phyloP scores from a whole-genome alignment of 192 early-diverging fungal species.

The Gigaspora rosea region DNA sequence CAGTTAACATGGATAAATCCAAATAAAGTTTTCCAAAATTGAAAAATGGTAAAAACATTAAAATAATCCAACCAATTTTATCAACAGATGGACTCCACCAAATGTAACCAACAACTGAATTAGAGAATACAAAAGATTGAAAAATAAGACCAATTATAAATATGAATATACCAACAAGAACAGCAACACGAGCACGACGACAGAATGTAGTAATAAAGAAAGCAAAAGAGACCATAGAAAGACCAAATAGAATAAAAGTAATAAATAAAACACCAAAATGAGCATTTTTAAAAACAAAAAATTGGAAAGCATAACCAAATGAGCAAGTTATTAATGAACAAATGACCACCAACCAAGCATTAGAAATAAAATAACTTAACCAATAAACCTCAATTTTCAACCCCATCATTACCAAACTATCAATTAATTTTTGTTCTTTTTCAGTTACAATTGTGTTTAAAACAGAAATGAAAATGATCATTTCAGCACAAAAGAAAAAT shows the following conservation, averaged over 20 bases:
- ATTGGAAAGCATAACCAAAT: conserved; percentile 63
- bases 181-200: conserved; percentile 57
- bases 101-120: conserved; percentile 47
- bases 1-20: conserved; percentile 59
- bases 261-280: conserved; percentile 60
- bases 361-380: conserved; percentile 63
- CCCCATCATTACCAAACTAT: conserved; percentile 82
- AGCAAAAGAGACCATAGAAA: conserved; percentile 71
- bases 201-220: conserved; percentile 72
- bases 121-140: conserved; percentile 56
- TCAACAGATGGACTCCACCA: conserved; percentile 49
- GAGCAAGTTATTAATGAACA: conserved; percentile 58
- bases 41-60: conserved; percentile 57
- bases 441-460: conserved; percentile 74
- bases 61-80: conserved; percentile 29
- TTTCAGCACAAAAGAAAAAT: conserved; percentile 60
- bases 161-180: conserved; percentile 75
- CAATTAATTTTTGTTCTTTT: conserved; percentile 70
- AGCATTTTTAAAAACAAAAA: conserved; percentile 62
- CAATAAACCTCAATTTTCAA: conserved; percentile 67
- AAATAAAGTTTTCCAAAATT: conserved; percentile 70
- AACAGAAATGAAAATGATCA: conserved; percentile 57
- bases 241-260: conserved; percentile 74
- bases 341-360: conserved; percentile 56
- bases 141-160: conserved; percentile 81